A percentile compares a stretch with the other conserved stretches of the same genome.
Conservation (phyloP, 306 rosid genomes). For the Begonia masoniana region DNA sequence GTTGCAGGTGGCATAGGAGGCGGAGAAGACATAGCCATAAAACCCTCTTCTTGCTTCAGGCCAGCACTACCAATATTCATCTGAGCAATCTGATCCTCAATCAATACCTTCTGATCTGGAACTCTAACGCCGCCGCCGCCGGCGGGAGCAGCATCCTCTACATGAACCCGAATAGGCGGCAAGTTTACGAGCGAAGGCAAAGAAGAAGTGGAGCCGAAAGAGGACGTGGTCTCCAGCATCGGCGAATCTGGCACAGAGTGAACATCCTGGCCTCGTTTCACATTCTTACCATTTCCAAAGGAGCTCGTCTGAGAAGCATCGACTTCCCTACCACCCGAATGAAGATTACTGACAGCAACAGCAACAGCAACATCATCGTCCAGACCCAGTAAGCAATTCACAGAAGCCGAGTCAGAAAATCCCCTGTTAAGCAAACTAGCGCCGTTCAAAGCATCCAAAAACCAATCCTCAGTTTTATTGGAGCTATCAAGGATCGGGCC, state of each 20-base stretch:
- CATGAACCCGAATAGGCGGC: constrained; percentile 89
- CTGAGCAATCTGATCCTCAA: constrained; percentile 89
- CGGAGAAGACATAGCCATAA: constrained; percentile 43
- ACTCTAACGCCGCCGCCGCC: constrained; percentile 23
- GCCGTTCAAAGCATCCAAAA: constrained; percentile 55
- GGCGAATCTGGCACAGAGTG: constrained; percentile 98
- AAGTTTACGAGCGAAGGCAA: constrained; percentile 75
- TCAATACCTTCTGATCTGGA: constrained; percentile 72
- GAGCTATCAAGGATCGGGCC: constrained; percentile 64
- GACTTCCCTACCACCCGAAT: constrained; percentile 29
- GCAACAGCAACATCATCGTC: constrained; percentile 48
- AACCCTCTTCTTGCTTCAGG: constrained; percentile 50
- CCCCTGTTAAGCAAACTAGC: constrained; percentile 61
- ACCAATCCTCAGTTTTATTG: constrained; percentile 73
- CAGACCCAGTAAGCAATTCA: constrained; percentile 59
- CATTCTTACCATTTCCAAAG: constrained; percentile 44
- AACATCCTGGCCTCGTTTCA: constrained; percentile 59
- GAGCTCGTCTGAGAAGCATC: constrained; percentile 43
- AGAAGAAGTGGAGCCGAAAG: constrained; percentile 88
- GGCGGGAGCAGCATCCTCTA: constrained; percentile 24
- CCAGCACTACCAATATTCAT: constrained; percentile 31
- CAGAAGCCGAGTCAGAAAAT: constrained; percentile 73
- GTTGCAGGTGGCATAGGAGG: constrained; percentile 38
- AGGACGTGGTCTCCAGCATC: constrained; percentile 84
- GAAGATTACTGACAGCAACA: constrained; percentile 24